Evolutionary conservation across 768 basidiomycete species (phyloP).

Genomic region (Termitomyces sp.): DNA sequence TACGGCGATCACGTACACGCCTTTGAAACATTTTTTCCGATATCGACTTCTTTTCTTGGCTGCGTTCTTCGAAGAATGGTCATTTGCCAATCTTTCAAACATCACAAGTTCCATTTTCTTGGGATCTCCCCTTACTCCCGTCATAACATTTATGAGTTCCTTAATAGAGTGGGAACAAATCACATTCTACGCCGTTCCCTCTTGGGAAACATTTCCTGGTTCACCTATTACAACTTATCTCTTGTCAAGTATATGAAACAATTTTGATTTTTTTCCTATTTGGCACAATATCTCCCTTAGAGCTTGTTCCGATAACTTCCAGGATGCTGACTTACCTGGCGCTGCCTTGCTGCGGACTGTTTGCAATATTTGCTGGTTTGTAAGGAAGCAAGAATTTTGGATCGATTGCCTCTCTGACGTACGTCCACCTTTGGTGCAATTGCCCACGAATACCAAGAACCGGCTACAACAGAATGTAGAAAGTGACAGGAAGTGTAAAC

Average conservation of each 20-base stretch:
- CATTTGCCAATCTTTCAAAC: neutral
- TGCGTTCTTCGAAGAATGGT: neutral
- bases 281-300: conserved; percentile 21
- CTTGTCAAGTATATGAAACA: neutral
- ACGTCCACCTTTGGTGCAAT: neutral
- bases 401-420: neutral
- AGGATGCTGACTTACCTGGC: conserved; percentile 28
- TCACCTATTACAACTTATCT: neutral
- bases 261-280: neutral
- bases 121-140: neutral
- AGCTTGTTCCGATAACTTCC: conserved; percentile 38
- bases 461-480: neutral
- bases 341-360: conserved; percentile 35
- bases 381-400: neutral
- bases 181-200: neutral
- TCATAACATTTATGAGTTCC: neutral
- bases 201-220: neutral
- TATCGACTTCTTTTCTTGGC: neutral
- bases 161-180: neutral
- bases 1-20: neutral
- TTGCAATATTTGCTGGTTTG: conserved; percentile 27
- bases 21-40: neutral
- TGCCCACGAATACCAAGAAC: neutral
- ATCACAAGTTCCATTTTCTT: neutral
- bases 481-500: neutral